Conservation (phyloP, 2,329 filamentous ascomycete genomes). For the Hirsutella thompsonii region DNA sequence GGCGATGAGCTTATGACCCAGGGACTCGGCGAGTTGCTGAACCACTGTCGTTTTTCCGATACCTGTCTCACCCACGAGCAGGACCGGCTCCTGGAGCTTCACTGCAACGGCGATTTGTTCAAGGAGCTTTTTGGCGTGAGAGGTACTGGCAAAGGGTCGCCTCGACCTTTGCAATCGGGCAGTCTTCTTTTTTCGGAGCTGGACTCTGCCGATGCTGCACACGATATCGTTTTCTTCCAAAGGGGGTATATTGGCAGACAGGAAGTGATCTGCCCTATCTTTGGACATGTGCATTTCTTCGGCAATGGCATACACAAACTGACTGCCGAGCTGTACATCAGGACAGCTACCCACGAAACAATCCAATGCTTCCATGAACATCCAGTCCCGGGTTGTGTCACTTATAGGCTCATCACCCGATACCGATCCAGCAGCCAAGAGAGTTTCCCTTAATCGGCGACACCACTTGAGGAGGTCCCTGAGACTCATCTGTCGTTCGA, state of each 20-base stretch:
- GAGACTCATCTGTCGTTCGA: slow-evolving; percentile 47
- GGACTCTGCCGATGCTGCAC: slow-evolving; percentile 54
- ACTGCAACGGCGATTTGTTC: slow-evolving; percentile 82
- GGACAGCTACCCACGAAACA: slow-evolving; percentile 79
- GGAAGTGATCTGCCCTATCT: slow-evolving; percentile 66
- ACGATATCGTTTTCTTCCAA: slow-evolving; percentile 47
- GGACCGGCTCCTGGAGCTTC: slow-evolving; percentile 70
- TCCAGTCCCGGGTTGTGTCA: slow-evolving; percentile 63
- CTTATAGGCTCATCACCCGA: slow-evolving; percentile 57
- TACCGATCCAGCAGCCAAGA: slow-evolving; percentile 47
- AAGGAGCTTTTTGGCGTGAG: slow-evolving; percentile 69
- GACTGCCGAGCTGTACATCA: slow-evolving; percentile 44
- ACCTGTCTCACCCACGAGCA: slow-evolving; percentile 97
- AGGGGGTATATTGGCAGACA: slow-evolving; percentile 58
- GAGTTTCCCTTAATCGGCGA: slow-evolving; percentile 54
- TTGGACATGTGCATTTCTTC: slow-evolving; percentile 79
- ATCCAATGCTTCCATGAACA: slow-evolving; percentile 88
- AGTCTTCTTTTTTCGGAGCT: slow-evolving; percentile 45
- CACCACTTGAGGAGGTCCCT: slow-evolving; percentile 90
- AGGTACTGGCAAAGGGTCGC: slow-evolving; percentile 75
- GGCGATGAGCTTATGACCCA: slow-evolving; percentile 78
- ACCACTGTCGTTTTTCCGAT: slow-evolving; percentile 96
- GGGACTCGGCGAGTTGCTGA: slow-evolving; percentile 74
- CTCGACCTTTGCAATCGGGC: slow-evolving; percentile 37
- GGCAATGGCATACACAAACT: slow-evolving; percentile 59